These are phyloP conservation scores for Fusarium haematococcum DNA, from an alignment of 2,329 filamentous ascomycete species.

Conservation along the genomic window DNA sequence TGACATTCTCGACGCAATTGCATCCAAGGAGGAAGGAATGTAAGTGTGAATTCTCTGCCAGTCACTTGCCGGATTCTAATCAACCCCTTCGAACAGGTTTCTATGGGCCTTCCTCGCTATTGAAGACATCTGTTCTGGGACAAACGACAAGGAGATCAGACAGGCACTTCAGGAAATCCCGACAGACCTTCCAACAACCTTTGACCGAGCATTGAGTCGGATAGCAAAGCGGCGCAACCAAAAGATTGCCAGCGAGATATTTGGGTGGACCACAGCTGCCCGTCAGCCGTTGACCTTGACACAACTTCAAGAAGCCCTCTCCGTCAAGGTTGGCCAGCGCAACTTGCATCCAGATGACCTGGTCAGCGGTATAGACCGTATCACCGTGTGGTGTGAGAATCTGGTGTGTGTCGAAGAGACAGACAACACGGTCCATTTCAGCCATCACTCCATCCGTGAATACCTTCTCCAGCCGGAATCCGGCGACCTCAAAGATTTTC, in stretches of 20 bases:
- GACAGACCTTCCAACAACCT: conserved; percentile 1
- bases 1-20: not conserved
- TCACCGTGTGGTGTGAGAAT: conserved; percentile 19
- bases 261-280: not conserved
- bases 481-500: not conserved
- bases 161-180: conserved; percentile 10
- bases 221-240: conserved; percentile 1
- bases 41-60: not conserved
- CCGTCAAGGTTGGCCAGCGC: conserved; percentile 3
- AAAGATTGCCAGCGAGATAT: not conserved
- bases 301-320: conserved; percentile 23
- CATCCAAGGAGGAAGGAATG: conserved; percentile 25
- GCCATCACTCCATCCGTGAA: conserved; percentile 28
- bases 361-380: not conserved
- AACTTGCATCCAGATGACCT: not conserved
- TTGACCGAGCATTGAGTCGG: conserved; percentile 17
- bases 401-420: conserved; percentile 15
- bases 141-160: conserved; percentile 15
- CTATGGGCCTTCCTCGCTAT: conserved; percentile 24
- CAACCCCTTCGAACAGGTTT: conserved; percentile 3
- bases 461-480: not conserved
- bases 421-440: conserved; percentile 26
- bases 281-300: not conserved
- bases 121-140: conserved; percentile 24
- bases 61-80: not conserved